Base-by-base conservation (phyloP, 306 rosid genomes). In the Malus sieversii region DNA sequence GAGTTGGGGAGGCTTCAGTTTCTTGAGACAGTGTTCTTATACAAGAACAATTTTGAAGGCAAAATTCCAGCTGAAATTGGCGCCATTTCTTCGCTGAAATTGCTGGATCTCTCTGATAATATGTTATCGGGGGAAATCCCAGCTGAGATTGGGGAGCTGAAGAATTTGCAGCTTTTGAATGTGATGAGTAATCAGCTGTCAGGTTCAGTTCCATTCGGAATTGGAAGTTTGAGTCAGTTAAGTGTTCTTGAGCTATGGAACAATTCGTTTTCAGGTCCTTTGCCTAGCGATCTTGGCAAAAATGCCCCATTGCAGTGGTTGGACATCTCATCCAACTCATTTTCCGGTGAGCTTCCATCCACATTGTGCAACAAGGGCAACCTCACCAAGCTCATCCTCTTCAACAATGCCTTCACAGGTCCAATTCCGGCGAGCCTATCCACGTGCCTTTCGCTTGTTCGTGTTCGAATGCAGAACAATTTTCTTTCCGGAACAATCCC, bases 371-470 rank as follows among this genome's bases (percentile, higher is more conserved):
- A 78, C 58, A 73, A 77, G 19, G 97, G 97, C 51, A 89, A 89
- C 79, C 97, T 95, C 63, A 92, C 97, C 77, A 95, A 95, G 88
- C 99, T 95, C 44, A 95, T 92, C 67, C 97, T 95, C 61, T 95
- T 95, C 91, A 95, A 86, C 87, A 95, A 95, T 77, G 91, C 80
- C 65, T 89, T 95, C 80, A 78, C 91, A 15, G 93, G 99, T 80
- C 78, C 89, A 25, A 87, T 95, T 80, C 99, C 97, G 3, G 78
- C 64, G 40, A 84, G 83, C 82, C 51, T 95, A 30, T 90, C 98
- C 13, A 68, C 60, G 0, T 95, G 99, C 68, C 70, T 48, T 45
- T 92, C 97, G 3, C 89, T 95, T 10, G 88, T 92, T 80, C 97
- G 97, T 12, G 98, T 92, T 55, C 88, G 97, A 84, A 87, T 90